phyloP scores from a whole-genome alignment of 345 rosid species.

The Salix udensis region DNA sequence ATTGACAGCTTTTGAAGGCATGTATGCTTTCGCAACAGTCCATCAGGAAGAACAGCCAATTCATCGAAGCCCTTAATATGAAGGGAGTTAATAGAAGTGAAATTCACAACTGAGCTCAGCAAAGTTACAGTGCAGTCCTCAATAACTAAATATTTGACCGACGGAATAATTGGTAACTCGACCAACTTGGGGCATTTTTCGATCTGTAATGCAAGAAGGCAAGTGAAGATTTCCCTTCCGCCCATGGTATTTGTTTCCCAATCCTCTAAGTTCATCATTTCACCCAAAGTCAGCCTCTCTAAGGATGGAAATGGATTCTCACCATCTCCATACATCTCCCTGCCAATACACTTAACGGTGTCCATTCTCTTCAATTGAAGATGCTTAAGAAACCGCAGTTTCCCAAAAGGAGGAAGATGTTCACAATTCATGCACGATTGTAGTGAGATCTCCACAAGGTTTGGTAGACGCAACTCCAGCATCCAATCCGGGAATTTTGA shows the following conservation, averaged over 20 bases:
- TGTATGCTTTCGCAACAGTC: neutral
- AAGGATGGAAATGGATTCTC: too few relatives aligned
- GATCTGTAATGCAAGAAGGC: neutral
- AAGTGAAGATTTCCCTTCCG: neutral
- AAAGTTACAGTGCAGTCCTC: neutral
- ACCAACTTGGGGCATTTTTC: neutral
- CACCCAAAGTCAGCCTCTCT: neutral
- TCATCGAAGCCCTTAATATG: neutral
- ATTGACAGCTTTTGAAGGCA: neutral
- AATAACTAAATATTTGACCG: neutral
- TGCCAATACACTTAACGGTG: too few relatives aligned
- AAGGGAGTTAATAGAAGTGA: neutral
- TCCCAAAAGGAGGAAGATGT: slow-evolving; percentile 5
- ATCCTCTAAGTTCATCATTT: neutral
- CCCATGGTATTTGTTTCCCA: neutral
- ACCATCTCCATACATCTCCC: too few relatives aligned
- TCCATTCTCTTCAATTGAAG: too few relatives aligned
- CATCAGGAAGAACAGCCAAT: neutral
- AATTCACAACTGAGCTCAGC: neutral
- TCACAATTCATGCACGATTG: neutral
- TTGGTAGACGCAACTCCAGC: neutral
- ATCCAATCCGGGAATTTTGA: slow-evolving; percentile 6
- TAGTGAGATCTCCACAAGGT: slow-evolving; percentile 2
- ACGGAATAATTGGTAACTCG: neutral
- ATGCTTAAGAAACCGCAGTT: too few relatives aligned